Evolutionary conservation across 495 filamentous ascomycete species (phyloP), one percentile per base, ranked within the genome.

Genomic region (Tuber melanosporum): DNA sequence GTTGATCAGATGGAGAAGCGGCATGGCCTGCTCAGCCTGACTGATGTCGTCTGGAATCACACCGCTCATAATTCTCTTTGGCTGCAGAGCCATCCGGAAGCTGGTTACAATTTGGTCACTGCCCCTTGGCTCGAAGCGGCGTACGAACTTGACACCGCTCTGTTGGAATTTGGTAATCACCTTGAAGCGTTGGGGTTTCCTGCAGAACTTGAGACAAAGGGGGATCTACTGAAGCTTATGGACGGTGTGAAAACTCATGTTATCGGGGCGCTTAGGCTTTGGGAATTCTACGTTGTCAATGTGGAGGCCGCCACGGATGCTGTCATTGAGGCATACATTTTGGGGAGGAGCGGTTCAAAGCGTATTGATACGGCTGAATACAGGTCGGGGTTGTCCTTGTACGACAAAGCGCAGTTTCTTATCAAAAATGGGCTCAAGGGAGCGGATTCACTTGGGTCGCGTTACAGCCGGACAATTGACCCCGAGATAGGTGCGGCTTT

Each of bases 31-130:
- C 87, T 98, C 70, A 94, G 92, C 78, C 84, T 99, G 86, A 97
- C 95, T 3, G 96, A 99, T 83, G 94, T 99, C 71, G 96, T 99
- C 41, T 95, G 94, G 89, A 99, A 99, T 79, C 96, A 99, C 84
- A 99, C 96, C 41, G 96, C 96, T 4, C 88, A 97, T 84, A 97
- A 98, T 84, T 97, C 92, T 85, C 89, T 91, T 76, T 99, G 96
- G 96, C 87, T 99, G 26, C 88, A 97, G 83, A 91, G 94, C 74
- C 94, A 99, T 80, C 96, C 96, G 3, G 96, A 99, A 80, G 92
- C 94, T 73, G 96, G 96, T 3, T 99, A 98, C 86, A 99, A 95
- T 83, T 85, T 97, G 72, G 90, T 91, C 49, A 98, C 95, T 10
- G 94, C 96, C 4, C 96, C 96, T 0, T 97, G 94, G 92, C 87